phyloP scores from a whole-genome alignment of 2,329 filamentous ascomycete species.

The Colletotrichum cuscutae region DNA sequence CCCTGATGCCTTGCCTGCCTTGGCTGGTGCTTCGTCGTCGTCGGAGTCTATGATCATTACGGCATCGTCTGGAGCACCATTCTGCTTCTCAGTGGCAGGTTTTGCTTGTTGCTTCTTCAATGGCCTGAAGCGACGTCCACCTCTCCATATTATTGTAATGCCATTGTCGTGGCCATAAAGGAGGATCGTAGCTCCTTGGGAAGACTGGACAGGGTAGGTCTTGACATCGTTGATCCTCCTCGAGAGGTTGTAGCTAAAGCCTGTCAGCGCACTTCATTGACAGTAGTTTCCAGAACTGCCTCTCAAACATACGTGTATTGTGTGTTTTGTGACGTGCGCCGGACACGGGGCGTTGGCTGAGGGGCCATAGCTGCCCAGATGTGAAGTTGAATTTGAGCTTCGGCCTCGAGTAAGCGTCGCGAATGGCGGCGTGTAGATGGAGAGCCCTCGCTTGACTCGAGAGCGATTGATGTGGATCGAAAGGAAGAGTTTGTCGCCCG shows the following conservation, averaged over 20 bases:
- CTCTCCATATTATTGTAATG: conserved; percentile 70
- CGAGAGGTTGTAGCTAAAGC: conserved; percentile 66
- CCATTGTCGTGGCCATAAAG: conserved; percentile 74
- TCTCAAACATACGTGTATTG: conserved; percentile 56
- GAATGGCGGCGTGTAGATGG: not conserved
- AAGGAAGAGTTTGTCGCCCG: no score
- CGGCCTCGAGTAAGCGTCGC: not conserved
- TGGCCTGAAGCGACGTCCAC: conserved; percentile 68
- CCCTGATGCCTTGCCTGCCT: conserved; percentile 41
- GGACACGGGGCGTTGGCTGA: conserved; percentile 49
- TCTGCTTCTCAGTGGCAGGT: conserved; percentile 56
- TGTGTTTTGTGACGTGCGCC: conserved; percentile 59
- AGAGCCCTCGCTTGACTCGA: not conserved
- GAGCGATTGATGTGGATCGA: not conserved
- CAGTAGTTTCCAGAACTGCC: no score
- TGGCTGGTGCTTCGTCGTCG: conserved; percentile 59
- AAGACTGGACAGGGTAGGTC: conserved; percentile 69
- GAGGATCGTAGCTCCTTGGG: conserved; percentile 71
- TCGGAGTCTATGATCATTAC: conserved; percentile 74
- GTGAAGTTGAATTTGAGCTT: conserved; percentile 9
- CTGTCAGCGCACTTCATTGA: not conserved
- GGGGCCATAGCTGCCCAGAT: conserved; percentile 36
- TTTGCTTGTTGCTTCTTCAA: conserved; percentile 45
- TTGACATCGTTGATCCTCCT: conserved; percentile 69
- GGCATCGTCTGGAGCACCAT: conserved; percentile 62